Percentiles rank a stretch among this genome's conserved stretches.
Conservation (phyloP, 176 grass and related monocot genomes). For the Bothriochloa decipiens region DNA sequence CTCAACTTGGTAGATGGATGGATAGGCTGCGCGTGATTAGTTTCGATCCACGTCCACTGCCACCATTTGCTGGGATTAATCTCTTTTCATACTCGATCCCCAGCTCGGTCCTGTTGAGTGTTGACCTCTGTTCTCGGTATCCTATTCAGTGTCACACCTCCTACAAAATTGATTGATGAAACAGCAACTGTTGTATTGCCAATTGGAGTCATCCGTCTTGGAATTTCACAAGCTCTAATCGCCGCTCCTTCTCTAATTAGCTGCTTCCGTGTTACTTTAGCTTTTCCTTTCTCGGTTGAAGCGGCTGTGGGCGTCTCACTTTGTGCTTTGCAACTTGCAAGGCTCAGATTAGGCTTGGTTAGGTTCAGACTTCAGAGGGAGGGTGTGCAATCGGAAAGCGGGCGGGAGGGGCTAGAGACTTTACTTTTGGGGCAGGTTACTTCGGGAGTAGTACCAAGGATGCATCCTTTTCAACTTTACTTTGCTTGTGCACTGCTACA, state of each 20-base stretch:
- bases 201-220: neutral
- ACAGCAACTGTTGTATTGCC: slow-evolving; percentile 13
- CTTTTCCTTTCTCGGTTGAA: slow-evolving; percentile 9
- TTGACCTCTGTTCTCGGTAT: slow-evolving; percentile 10
- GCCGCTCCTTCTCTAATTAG: neutral
- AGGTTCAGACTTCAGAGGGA: neutral
- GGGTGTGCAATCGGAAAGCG: slow-evolving; percentile 10
- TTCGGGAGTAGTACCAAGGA: slow-evolving; percentile 28
- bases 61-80: neutral
- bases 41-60: neutral
- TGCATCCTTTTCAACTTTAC: slow-evolving; percentile 51
- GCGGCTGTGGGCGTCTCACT: neutral
- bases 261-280: slow-evolving; percentile 5
- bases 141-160: neutral
- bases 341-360: neutral
- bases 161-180: slow-evolving; percentile 8
- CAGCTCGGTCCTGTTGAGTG: slow-evolving; percentile 1
- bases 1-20: neutral
- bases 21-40: neutral
- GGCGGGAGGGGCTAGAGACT: neutral
- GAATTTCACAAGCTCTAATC: neutral
- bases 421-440: slow-evolving; percentile 43
- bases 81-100: neutral
- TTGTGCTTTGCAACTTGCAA: slow-evolving; percentile 29
- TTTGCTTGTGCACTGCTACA: slow-evolving; percentile 29